phyloP scores from a whole-genome alignment of 306 rosid species.

The Ziziphus jujuba region DNA sequence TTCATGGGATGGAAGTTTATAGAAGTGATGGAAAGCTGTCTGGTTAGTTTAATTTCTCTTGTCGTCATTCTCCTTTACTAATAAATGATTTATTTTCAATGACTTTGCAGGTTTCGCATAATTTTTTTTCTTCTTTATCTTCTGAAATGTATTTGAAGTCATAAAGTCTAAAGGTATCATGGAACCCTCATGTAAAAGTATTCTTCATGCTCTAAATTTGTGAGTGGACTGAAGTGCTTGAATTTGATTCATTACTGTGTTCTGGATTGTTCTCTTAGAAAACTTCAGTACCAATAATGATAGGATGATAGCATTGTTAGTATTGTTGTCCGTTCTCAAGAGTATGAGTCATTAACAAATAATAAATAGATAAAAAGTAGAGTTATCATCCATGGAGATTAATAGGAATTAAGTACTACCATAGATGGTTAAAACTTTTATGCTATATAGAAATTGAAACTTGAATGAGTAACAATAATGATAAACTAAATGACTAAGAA shows the following conservation, averaged over 20 bases:
- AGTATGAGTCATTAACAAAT: no score
- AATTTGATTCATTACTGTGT: not conserved
- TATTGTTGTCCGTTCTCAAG: no score
- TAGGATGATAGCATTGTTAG: not conserved
- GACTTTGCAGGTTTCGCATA: not conserved
- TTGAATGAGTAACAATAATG: no score
- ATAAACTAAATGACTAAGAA: no score
- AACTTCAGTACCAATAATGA: not conserved
- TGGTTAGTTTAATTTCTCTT: slow-evolving; percentile 34
- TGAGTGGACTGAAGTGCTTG: not conserved
- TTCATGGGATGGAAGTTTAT: slow-evolving; percentile 93
- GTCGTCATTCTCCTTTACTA: not conserved
- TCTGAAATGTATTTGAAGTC: slow-evolving; percentile 3
- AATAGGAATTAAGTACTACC: no score
- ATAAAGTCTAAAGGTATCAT: not conserved
- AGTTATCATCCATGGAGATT: no score
- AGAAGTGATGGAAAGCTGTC: slow-evolving; percentile 86
- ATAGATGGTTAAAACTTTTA: no score
- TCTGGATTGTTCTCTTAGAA: not conserved
- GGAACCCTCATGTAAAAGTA: not conserved
- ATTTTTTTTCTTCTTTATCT: not conserved
- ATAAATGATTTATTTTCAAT: not conserved
- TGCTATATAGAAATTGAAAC: no score
- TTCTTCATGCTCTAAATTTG: not conserved
- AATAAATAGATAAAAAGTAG: no score